These are phyloP conservation scores for Beauveria rudraprayagi DNA, from an alignment of 2,329 filamentous ascomycete species.

Conservation along the genomic window DNA sequence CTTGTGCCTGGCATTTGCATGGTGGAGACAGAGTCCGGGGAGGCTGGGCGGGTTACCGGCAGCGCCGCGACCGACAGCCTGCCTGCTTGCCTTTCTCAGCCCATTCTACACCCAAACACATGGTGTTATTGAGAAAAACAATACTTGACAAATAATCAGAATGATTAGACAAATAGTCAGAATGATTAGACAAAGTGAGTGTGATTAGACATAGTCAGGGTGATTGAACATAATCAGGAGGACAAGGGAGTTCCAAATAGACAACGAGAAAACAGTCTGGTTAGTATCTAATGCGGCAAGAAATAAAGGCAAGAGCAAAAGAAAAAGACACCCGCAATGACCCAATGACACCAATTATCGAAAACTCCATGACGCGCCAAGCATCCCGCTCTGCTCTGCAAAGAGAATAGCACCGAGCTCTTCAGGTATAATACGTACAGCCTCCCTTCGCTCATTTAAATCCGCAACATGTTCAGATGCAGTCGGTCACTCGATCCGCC, in stretches of 20 bases:
- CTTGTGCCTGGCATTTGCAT: neutral
- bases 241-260: no score
- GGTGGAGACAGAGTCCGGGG: neutral
- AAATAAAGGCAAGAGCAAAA: no score
- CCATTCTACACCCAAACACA: neutral
- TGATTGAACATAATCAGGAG: neutral
- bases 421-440: neutral
- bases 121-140: no score
- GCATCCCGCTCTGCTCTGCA: neutral
- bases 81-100: neutral
- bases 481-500: neutral
- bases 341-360: neutral
- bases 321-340: neutral
- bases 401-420: neutral
- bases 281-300: conserved; percentile 1
- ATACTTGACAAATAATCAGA: no score
- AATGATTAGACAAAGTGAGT: no score
- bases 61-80: neutral
- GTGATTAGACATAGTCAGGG: neutral
- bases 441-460: conserved; percentile 1
- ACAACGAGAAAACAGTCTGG: neutral
- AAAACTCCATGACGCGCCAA: conserved; percentile 3
- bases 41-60: neutral
- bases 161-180: no score
- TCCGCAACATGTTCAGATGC: conserved; percentile 2